Base-by-base conservation (phyloP, 208 protist genomes). In the Crithidia acanthocephali region DNA sequence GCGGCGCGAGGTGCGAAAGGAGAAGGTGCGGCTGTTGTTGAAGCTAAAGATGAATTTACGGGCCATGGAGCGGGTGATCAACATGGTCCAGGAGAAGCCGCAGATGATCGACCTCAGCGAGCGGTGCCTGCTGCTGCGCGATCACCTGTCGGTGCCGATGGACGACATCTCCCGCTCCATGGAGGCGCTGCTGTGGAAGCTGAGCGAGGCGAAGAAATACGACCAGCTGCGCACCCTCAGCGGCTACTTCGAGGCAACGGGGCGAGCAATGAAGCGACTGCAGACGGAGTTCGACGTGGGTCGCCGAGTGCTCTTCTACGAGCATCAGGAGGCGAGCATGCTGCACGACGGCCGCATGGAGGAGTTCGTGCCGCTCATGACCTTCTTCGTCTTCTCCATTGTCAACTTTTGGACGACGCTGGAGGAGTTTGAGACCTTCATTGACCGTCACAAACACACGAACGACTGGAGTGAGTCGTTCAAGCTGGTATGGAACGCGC, bases 351-450 rank as follows among this genome's bases (percentile, higher is more conserved):
- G 82, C 2, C 76, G 80, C 25, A 87, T 91, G 86, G 84, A 90
- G 63, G 85, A 94, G 80, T 91, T 88, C 61, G 77, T 94, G 27
- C 86, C 88, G 15, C 78, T 91, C 62, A 90, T 94, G 79, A 90
- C 88, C 25, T 94, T 90, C 60, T 94, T 92, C 68, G 81, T 94
- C 47, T 94, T 94, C 58, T 88, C 81, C 15, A 87, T 91, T 51
- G 85, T 88, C 33, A 91, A 90, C 68, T 90, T 94, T 62, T 91
- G 88, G 80, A 80, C 48, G 15, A 85, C 86, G 16, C 74, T 94
- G 33, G 64, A 79, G 25, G 76, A 87, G 33, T 92, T 90, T 57
- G 59, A 87, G 35, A 51, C 25, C 16, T 62, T 73, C 25, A 77
- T 89, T 22, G 53, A 76, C 37, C 74, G 71, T 60, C 57, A 80